These are phyloP conservation scores for Euphorbia schlechtendalii DNA, from an alignment of 441 rosid species.

Conservation along the genomic window DNA sequence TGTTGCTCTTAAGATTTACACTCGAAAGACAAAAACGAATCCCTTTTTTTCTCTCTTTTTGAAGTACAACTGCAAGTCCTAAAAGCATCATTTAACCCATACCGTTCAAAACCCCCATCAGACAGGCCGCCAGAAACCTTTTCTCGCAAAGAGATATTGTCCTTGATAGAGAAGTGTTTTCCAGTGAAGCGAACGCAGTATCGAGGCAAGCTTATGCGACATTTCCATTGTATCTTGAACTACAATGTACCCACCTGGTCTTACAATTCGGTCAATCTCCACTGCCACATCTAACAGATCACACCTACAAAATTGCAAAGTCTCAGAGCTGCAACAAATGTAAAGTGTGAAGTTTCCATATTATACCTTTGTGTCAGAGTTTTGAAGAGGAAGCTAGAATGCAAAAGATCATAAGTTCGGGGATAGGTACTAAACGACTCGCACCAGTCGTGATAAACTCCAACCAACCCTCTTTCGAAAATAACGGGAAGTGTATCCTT, in stretches of 20 bases:
- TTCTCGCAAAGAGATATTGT: conserved; percentile 62
- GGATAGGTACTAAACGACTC: conserved; percentile 82
- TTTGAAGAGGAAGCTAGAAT: conserved; percentile 62
- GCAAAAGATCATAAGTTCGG: conserved; percentile 71
- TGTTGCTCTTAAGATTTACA: not conserved
- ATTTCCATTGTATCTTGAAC: conserved; percentile 60
- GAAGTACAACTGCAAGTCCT: not conserved
- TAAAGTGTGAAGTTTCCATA: not conserved
- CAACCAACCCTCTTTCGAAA: conserved; percentile 79
- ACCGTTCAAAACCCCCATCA: conserved; percentile 8
- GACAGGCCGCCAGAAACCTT: conserved; percentile 79
- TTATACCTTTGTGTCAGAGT: conserved; percentile 44
- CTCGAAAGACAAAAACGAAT: not conserved
- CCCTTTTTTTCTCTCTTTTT: not conserved
- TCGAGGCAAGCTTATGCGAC: conserved; percentile 41
- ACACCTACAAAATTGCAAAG: conserved; percentile 41
- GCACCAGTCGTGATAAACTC: conserved; percentile 86
- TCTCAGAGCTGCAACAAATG: not conserved
- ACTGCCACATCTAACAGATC: conserved; percentile 42
- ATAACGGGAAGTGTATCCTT: conserved; percentile 56
- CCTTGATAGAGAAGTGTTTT: conserved; percentile 42
- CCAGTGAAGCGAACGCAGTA: conserved; percentile 65
- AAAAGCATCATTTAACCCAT: not conserved
- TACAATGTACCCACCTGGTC: conserved; percentile 74
- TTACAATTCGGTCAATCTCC: conserved; percentile 72